Evolutionary conservation across 352 stramenopile species (phyloP), one percentile per base, ranked within the genome.

Genomic region (Pythium myriotylum): DNA sequence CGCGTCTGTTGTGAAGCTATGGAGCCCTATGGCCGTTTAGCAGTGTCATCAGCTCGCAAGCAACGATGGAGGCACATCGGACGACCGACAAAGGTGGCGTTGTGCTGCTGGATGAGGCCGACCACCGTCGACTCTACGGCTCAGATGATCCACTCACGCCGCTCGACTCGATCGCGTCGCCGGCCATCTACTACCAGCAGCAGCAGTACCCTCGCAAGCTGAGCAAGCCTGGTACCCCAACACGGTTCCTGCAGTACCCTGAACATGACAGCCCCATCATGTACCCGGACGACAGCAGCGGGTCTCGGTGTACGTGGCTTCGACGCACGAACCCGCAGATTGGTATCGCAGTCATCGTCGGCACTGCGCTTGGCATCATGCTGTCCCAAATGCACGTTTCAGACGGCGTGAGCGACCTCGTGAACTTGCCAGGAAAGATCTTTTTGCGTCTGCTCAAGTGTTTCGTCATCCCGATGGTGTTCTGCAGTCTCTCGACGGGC

Each of bases 381-480:
- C 57, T 79, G 4, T 68, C 67, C 6, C 51, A 67, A 3, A 7
- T 67, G 3, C 23, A 59, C 2, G 68, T 63, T 13, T 72, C 67
- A 1, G 16, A 20, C n/a, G 64, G 67, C 43, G 47, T 70, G 10
- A 72, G 47, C 20, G 41, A 56, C 2, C 49, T 73, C 14, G 65
- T 76, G 10, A 67, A 67, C 33, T 37, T 79, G 1, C 64, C 67
- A 1, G 71, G 71, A 16, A 64, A 67, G 19, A 55, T 79, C 19
- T 79, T 76, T 37, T 41, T 79, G 32, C 55, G 62, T 10, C 45
- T 69, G 51, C 63, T 79, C 54, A 73, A 76, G 42, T 75, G 62
- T 22, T 68, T 79, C 37, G 71, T 76, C 17, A 67, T 79, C 24
- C 81, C 79, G 19, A 88, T 90, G 79, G 75, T 90, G 3, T 90